Evolutionary conservation across 2,329 filamentous ascomycete genomes (phyloP).

Genomic region (Diaporthe vaccinii): DNA sequence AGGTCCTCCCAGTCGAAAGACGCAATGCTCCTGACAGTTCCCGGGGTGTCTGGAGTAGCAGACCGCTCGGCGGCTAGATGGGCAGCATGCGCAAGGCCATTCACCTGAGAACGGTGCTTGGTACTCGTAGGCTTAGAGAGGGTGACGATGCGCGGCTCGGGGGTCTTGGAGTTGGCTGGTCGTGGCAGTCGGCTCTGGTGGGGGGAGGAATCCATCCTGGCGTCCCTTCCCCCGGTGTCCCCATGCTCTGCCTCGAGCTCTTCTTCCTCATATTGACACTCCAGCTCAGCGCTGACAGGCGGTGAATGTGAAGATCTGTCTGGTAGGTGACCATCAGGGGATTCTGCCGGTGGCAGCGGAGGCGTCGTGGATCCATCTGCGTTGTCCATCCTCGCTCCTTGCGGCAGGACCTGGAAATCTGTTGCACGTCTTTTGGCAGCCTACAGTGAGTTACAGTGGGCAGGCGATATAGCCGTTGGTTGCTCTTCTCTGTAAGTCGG

Average conservation of each 20-base stretch:
- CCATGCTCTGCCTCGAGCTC: neutral
- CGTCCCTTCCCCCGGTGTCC: constrained; percentile 12
- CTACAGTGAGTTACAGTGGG: neutral
- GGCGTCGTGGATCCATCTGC: constrained; percentile 38
- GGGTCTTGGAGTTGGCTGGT: constrained; percentile 31
- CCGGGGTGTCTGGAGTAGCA: constrained; percentile 61
- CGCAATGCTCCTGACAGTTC: constrained; percentile 56
- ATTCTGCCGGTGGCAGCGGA: constrained; percentile 38
- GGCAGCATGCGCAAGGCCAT: constrained; percentile 62
- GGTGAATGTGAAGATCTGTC: neutral
- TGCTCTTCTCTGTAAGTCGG: neutral
- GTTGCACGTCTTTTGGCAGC: neutral
- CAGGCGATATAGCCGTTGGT: neutral
- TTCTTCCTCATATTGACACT: constrained; percentile 1
- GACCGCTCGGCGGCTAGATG: constrained; percentile 63
- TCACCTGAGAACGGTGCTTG: constrained; percentile 51
- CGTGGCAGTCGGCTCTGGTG: constrained; percentile 43
- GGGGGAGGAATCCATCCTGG: constrained; percentile 37
- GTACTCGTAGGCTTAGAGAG: constrained; percentile 44
- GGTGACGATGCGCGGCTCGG: constrained; percentile 38
- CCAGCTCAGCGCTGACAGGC: constrained; percentile 6
- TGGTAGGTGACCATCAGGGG: constrained; percentile 4
- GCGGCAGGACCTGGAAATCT: neutral
- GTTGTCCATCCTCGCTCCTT: constrained; percentile 32
- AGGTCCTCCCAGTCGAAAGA: constrained; percentile 85